Conservation (phyloP, 2,329 filamentous ascomycete genomes). For the Diplodia corticola region DNA sequence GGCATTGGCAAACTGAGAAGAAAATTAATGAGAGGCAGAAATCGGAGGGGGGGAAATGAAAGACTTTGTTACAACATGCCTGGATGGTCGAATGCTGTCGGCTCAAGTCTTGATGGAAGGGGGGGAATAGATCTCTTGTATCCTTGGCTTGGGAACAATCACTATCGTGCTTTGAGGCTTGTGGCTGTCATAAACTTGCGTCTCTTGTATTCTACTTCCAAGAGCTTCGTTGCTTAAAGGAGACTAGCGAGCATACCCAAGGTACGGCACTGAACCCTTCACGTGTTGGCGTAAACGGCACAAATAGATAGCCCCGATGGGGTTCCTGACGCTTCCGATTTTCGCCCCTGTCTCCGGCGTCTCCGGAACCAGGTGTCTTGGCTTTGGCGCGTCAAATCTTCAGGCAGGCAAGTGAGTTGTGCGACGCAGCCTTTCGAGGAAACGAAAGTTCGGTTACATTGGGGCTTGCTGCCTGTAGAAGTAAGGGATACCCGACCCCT, state of each 20-base stretch:
- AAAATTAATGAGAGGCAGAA: background rate
- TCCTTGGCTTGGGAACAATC: background rate
- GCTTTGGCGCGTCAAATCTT: background rate
- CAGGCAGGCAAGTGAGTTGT: background rate
- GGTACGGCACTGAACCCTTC: background rate
- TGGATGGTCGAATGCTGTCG: background rate
- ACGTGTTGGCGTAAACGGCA: no score
- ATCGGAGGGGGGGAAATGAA: background rate
- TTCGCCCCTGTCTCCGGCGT: no score
- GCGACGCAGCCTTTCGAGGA: background rate
- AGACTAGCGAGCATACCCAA: background rate
- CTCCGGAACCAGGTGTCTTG: background rate
- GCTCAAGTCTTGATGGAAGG: background rate
- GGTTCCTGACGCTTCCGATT: no score
- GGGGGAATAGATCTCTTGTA: background rate
- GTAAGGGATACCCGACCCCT: background rate
- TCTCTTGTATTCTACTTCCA: background rate
- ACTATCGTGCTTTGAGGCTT: background rate
- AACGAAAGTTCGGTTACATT: background rate
- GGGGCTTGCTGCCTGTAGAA: background rate
- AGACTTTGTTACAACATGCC: background rate
- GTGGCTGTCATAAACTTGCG: background rate
- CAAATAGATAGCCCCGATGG: no score
- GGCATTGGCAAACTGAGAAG: background rate
- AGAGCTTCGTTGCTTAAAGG: no score